A percentile compares a stretch with the other conserved stretches of the same genome.
Conservation (phyloP, 108 stramenopile genomes). For the Fragilariopsis cylindrus region DNA sequence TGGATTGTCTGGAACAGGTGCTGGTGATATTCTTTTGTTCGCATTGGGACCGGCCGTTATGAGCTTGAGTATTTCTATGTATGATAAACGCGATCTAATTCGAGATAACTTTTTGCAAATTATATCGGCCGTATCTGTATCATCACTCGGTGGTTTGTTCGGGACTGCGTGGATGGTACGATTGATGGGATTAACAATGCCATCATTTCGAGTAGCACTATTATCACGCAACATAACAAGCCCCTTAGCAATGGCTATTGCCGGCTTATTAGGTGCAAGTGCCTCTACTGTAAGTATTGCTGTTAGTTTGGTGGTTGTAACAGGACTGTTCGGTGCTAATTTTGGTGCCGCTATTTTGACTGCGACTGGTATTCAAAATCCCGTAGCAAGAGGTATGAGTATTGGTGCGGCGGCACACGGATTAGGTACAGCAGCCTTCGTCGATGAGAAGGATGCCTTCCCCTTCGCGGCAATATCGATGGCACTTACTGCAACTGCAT, state of each 20-base stretch:
- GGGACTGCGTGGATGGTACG: constrained; percentile 68
- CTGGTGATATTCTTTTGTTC: constrained; percentile 77
- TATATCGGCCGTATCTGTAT: constrained; percentile 53
- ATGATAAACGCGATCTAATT: constrained; percentile 67
- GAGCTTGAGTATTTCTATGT: constrained; percentile 76
- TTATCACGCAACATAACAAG: constrained; percentile 85
- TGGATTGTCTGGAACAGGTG: constrained; percentile 42
- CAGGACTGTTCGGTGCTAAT: constrained; percentile 91
- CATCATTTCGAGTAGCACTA: constrained; percentile 59
- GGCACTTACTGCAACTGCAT: constrained; percentile 84
- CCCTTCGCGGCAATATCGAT: constrained; percentile 91
- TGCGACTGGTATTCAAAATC: constrained; percentile 73
- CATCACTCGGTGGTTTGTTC: constrained; percentile 71
- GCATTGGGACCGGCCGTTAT: constrained; percentile 81
- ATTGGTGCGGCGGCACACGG: constrained; percentile 93
- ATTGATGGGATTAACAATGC: constrained; percentile 44
- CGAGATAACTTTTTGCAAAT: constrained; percentile 70
- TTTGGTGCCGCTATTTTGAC: constrained; percentile 81
- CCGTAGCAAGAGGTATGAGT: constrained; percentile 84
- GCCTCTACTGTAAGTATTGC: constrained; percentile 52
- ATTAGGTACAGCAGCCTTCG: constrained; percentile 88
- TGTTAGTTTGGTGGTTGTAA: constrained; percentile 84
- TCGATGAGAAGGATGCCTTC: constrained; percentile 89
- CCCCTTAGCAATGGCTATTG: constrained; percentile 92
- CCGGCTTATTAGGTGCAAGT: constrained; percentile 82